Conservation (phyloP, 345 rosid species). For the Eucalyptus camaldulensis region DNA sequence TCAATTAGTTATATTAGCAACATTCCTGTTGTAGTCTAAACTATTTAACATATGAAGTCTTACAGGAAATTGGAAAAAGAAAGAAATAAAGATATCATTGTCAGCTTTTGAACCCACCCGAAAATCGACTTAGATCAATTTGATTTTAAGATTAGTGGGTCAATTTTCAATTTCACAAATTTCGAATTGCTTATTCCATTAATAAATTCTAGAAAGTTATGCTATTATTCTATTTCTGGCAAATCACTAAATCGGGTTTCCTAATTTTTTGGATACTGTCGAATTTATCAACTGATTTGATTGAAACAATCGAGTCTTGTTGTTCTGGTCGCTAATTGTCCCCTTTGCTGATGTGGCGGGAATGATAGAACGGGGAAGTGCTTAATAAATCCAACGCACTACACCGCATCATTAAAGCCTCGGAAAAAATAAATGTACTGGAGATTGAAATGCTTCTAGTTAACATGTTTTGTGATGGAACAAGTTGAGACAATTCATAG, state of each 20-base stretch:
- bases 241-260: neutral
- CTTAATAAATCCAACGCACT: neutral
- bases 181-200: neutral
- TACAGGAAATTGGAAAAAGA: neutral
- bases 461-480: neutral
- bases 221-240: neutral
- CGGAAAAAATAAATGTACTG: neutral
- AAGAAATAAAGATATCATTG: too few species aligned
- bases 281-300: neutral
- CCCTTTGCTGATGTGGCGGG: neutral
- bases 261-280: neutral
- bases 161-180: neutral
- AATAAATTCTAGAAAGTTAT: neutral
- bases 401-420: neutral
- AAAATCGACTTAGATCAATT: too few species aligned
- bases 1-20: neutral
- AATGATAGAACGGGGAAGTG: neutral
- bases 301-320: neutral
- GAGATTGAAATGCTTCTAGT: neutral
- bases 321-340: neutral
- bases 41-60: neutral
- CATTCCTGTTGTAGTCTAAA: neutral
- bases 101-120: rapidly evolving
- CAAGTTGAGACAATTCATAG: neutral
- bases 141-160: too few species aligned